phyloP scores from a whole-genome alignment of 176 grass and related monocot genomes.

The Miscanthus lutarioriparius region DNA sequence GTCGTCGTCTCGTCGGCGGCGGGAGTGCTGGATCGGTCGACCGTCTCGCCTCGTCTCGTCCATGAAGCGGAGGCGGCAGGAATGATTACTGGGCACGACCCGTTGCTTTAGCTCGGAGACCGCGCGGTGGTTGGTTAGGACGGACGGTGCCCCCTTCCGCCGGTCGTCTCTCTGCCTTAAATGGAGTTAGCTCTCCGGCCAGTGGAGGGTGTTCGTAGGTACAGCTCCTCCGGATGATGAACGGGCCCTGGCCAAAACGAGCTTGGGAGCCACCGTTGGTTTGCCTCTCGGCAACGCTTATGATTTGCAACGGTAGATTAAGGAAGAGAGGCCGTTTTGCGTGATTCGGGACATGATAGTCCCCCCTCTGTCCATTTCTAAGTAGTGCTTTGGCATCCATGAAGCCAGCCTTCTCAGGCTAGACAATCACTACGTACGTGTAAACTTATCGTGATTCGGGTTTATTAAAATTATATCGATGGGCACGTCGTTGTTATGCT shows the following conservation, averaged over 20 bases:
- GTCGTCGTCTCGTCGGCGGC: background rate
- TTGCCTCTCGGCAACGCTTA: too few relatives aligned
- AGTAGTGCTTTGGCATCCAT: background rate
- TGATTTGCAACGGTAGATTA: too few relatives aligned
- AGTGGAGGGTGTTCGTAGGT: too few relatives aligned
- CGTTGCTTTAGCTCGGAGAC: background rate
- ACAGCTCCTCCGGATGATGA: background rate
- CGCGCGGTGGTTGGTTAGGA: background rate
- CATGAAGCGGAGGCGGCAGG: background rate
- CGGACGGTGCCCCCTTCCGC: conserved; percentile 8
- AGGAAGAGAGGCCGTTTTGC: too few relatives aligned
- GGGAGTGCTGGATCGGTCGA: background rate
- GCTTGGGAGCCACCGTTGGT: background rate
- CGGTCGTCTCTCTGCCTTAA: conserved; percentile 2
- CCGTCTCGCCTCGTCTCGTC: background rate
- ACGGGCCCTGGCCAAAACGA: background rate
- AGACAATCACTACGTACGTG: background rate
- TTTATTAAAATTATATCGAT: background rate
- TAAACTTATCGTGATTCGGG: background rate
- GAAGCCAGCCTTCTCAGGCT: too few relatives aligned
- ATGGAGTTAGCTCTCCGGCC: background rate
- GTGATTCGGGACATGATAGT: too few relatives aligned
- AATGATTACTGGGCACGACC: background rate
- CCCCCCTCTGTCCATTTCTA: background rate
- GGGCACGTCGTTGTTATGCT: background rate